Percentiles rank a stretch among this genome's conserved stretches.
phyloP scores from a whole-genome alignment of 2,329 filamentous ascomycete genomes.

The Cladophialophora psammophila region DNA sequence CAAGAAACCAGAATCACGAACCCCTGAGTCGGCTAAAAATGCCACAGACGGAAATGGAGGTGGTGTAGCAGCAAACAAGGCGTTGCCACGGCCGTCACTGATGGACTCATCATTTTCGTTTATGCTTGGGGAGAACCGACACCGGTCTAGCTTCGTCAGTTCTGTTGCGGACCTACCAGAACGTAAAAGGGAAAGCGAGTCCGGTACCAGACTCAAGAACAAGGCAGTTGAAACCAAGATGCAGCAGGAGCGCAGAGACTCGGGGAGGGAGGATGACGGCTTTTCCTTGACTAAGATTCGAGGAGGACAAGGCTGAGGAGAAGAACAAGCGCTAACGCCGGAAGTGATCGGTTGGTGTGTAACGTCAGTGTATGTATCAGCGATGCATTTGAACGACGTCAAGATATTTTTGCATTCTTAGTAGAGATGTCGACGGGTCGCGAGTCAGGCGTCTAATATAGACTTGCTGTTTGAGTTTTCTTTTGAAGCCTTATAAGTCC shows the following conservation, averaged over 20 bases:
- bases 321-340: slow-evolving; percentile 6
- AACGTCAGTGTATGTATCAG: not conserved
- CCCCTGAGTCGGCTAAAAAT: not conserved
- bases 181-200: slow-evolving; percentile 48
- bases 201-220: slow-evolving; percentile 44
- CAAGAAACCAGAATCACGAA: not conserved
- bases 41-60: slow-evolving; percentile 1
- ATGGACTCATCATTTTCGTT: slow-evolving; percentile 58
- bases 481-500: not conserved
- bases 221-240: slow-evolving; percentile 36
- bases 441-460: not conserved
- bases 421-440: not conserved
- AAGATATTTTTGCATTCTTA: not conserved
- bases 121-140: slow-evolving; percentile 57
- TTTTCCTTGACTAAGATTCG: slow-evolving; percentile 51
- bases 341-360: not conserved
- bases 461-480: not conserved
- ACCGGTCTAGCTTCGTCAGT: slow-evolving; percentile 55
- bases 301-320: slow-evolving; percentile 32
- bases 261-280: slow-evolving; percentile 46
- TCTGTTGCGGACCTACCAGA: slow-evolving; percentile 55
- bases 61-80: slow-evolving; percentile 10
- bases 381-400: not conserved
- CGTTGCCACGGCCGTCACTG: slow-evolving; percentile 49
- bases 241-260: slow-evolving; percentile 43